Base-by-base conservation (phyloP, 192 early-diverging fungal genomes). In the Chytriomyces sp. region DNA sequence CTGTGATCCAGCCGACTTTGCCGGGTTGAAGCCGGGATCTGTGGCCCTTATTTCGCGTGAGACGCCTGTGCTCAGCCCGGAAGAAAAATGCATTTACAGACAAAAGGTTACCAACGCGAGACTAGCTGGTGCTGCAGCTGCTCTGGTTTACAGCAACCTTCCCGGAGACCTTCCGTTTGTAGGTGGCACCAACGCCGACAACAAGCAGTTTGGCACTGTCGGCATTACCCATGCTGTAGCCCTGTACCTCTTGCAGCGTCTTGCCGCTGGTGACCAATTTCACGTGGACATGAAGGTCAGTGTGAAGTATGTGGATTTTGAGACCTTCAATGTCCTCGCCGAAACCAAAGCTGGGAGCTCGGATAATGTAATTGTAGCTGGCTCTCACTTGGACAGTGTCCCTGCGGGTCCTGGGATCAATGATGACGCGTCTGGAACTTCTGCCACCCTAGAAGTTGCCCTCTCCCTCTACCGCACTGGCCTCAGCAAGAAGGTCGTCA, bases 321-420 rank as follows among this genome's bases (percentile, higher is more conserved):
- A 40, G 28, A 79, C 80, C 14, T 8, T 55, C 36, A 83, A 83
- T 52, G 67, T 83, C 36, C 17, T 78, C 10, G 82, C 82, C 25
- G 68, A 64, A 5, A 76, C 78, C 25, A 58, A 44, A 28, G 26
- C 34, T 19, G 82, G 82, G 8, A 61, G 72, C 52, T 33, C 19
- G 10, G 49, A 77, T 34, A 75, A 75, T 25, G 56, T 84, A 53
- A 59, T 82, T 36, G 30, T 80, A 19, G 64, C 77, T 58, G 79
- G 80, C 3, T 65, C 77, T 3, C 82, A 84, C 57, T 39, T 82
- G 34, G 82, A 84, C 63, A 26, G 32, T 73, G 81, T 83, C 14
- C 75, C 79, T 25, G 75, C 60, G 1, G 82, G 82, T 31, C 77
- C 82, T 17, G 82, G 82, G 37, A 74, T 84, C 31, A 84, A 84